Evolutionary conservation across 2,329 filamentous ascomycete species (phyloP), one percentile per base, ranked within the genome.

Genomic region (Pseudogymnoascus verrucosus): DNA sequence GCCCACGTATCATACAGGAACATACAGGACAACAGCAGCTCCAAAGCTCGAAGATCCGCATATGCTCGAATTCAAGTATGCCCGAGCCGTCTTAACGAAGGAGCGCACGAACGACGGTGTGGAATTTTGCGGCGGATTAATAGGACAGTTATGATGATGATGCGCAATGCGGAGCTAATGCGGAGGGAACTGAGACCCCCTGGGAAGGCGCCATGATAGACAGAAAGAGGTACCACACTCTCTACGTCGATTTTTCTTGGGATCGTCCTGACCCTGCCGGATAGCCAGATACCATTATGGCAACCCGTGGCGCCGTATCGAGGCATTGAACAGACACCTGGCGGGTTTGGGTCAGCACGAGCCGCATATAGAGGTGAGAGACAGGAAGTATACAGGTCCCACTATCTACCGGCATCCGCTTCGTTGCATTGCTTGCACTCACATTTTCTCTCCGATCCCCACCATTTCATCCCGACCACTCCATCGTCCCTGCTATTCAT

Each of bases 361-460:
- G 44, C 44, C 44, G 23, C 44, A 51, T 51, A 28, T 51, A 28
- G 23, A 51, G 44, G 23, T 51, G 44, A 51, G 23, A 28, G 23
- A 51, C 44, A 51, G 44, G 23, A 28, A n/a, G 44, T 51, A 51
- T 51, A 51, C 44, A 51, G 44, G 44, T 28, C 23, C 40, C 44
- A 51, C 44, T 51, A 51, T 51, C 23, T 51, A 51, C 44, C 44
- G 44, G 44, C 44, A 51, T 51, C 44, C 44, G 44, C 44, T 51
- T 51, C 44, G 3, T 10, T 51, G 23, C 44, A 51, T 51, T 51
- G 44, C 44, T 51, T 51, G 44, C 23, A 51, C 23, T 51, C 44
- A 51, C 44, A 51, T 51, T 51, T 51, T 51, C 12, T 51, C 23
- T 51, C 44, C 23, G 44, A 51, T 51, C 44, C 44, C 44, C 44